Conservation (phyloP, 169 alveolate genomes). For the Plasmodium coatneyi region DNA sequence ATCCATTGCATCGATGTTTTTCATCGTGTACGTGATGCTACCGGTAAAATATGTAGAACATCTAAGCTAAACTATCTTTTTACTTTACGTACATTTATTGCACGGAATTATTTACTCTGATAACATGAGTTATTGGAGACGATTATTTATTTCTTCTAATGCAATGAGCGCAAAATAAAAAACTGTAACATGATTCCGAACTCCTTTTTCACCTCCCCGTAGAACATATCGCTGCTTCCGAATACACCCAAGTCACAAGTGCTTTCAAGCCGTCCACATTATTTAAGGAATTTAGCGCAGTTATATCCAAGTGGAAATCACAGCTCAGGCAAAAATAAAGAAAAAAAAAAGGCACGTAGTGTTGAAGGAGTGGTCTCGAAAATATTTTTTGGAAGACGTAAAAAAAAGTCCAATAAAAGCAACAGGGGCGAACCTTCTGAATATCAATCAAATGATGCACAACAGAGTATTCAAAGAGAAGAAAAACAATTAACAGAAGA, state of each 20-base stretch:
- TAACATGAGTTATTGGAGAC: background rate
- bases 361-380: background rate
- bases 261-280: background rate
- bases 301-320: background rate
- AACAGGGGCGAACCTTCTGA: background rate
- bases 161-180: background rate
- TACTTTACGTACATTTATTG: background rate
- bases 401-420: background rate
- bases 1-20: background rate
- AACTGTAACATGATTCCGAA: background rate
- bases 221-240: background rate
- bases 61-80: background rate
- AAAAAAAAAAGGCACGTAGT: background rate
- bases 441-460: background rate
- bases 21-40: background rate
- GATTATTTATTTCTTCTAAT: background rate
- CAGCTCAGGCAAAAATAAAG: background rate
- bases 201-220: background rate
- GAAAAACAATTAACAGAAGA: background rate
- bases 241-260: background rate
- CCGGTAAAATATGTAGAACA: constrained; percentile 8
- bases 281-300: background rate
- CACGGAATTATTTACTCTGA: background rate
- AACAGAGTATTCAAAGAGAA: background rate
- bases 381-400: background rate